Base-by-base conservation (phyloP, 208 protist species). In the Trypanosoma theileri region DNA sequence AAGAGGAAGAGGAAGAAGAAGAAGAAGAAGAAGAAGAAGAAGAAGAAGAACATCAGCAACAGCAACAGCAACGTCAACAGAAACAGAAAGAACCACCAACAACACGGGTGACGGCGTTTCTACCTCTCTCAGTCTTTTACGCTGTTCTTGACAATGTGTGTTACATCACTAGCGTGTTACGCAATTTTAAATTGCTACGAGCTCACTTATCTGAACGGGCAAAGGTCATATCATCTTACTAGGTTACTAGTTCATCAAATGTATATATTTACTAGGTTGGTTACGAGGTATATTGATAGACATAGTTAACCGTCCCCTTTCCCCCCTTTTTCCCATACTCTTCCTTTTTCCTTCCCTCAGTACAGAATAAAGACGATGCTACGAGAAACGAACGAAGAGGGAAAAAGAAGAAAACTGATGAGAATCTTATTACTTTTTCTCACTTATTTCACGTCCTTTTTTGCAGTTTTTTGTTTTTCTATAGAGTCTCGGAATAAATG, bases 101-200 rank as follows among this genome's bases (percentile, higher is more conserved):
- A 12, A 1, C 50, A 51, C 41, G 35, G 19, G 59, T 56, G n/a
- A 51, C 80, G 10, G 44, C 45, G 8, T 86, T 93, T 65, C 65
- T 93, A 19, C 63, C 75, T 0, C 28, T 66, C 0, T 51, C 50
- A 35, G 73, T 71, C 17, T 76, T 77, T 42, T 52, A 55, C 16
- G 62, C 73, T 12, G 77, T 91, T 14, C 56, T 91, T 28, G 76
- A 91, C 63, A 93, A 93, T 64, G 75, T 80, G 9, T 93, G 88
- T 69, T 87, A 82, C 53, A 55, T 91, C 31, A 83, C 85, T 11
- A 82, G 84, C 60, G 59, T 81, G 4, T 69, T 93, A 41, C 88
- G 80, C 16, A 71, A 78, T 46, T 73, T 81, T 57, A 51, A 52
- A 10, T 72, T 60, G 59, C 56, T 93, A 21, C 75, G 73, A 11